These are phyloP conservation scores for Mucor mucedo DNA, from an alignment of 371 early-diverging fungal species.

Conservation along the genomic window DNA sequence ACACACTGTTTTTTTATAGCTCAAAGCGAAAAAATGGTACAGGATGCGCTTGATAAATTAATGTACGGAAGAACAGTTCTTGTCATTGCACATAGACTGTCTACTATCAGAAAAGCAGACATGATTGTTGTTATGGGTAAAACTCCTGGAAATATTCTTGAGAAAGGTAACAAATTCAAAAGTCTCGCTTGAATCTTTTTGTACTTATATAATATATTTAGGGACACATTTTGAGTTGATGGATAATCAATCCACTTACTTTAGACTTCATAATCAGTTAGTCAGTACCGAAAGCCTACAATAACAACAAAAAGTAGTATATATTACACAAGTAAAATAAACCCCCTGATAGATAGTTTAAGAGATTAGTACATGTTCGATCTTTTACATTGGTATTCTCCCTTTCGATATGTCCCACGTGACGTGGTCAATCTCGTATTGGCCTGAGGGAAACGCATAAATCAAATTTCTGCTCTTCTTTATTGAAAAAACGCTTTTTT, in stretches of 20 bases:
- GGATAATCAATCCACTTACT: conserved; percentile 56
- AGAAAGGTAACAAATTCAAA: conserved; percentile 49
- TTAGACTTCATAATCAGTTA: conserved; percentile 49
- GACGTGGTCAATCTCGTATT: too few species aligned
- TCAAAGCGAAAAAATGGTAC: conserved; percentile 73
- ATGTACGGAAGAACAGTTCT: conserved; percentile 76
- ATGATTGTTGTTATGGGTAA: conserved; percentile 70
- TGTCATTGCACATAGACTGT: conserved; percentile 80
- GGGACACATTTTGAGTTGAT: conserved; percentile 64
- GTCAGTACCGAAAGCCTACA: conserved; percentile 26
- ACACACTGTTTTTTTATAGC: conserved; percentile 30
- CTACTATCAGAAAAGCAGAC: conserved; percentile 74
- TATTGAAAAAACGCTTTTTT: background rate
- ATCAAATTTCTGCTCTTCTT: background rate
- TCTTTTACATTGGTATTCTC: background rate
- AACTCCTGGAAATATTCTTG: conserved; percentile 65
- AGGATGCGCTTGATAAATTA: conserved; percentile 69
- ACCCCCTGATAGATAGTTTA: background rate
- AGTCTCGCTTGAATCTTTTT: background rate
- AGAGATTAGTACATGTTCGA: too few species aligned
- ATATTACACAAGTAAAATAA: background rate
- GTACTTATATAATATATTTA: conserved; percentile 10
- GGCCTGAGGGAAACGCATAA: conserved; percentile 1
- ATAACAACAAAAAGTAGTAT: background rate
- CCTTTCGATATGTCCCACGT: background rate